A percentile compares a stretch with the other conserved stretches of the same genome.
phyloP scores from a whole-genome alignment of 2,329 filamentous ascomycete species.

The Akanthomyces lecanii region DNA sequence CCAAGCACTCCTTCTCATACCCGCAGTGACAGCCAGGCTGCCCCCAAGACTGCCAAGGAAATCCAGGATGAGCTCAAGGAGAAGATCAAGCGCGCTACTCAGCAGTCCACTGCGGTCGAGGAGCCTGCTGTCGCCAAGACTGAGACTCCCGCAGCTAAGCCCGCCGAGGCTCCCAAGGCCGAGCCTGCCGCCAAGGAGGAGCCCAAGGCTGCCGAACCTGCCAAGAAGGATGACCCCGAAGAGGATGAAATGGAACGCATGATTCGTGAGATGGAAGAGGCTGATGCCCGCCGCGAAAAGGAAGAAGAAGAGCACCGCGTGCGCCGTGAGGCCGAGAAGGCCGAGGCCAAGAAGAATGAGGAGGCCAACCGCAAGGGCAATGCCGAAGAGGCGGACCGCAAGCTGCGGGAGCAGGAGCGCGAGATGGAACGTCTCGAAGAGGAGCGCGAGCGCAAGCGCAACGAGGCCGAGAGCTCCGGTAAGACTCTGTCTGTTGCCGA shows the following conservation, averaged over 20 bases:
- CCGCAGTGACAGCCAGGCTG: slow-evolving; percentile 65
- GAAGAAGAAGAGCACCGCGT: slow-evolving; percentile 45
- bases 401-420: slow-evolving; percentile 67
- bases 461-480: slow-evolving; percentile 45
- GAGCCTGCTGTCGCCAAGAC: slow-evolving; percentile 26
- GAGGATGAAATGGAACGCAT: slow-evolving; percentile 58
- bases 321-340: slow-evolving; percentile 42
- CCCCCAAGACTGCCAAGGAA: slow-evolving; percentile 72
- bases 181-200: slow-evolving; percentile 33
- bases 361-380: slow-evolving; percentile 40
- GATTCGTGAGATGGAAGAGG: slow-evolving; percentile 59
- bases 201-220: slow-evolving; percentile 27
- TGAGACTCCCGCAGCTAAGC: slow-evolving; percentile 28
- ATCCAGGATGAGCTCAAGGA: slow-evolving; percentile 78
- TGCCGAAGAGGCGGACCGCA: slow-evolving; percentile 56
- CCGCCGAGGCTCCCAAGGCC: slow-evolving; percentile 30
- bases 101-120: slow-evolving; percentile 29
- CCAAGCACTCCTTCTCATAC: slow-evolving; percentile 63
- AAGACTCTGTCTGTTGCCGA: slow-evolving; percentile 50
- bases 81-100: slow-evolving; percentile 64
- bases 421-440: slow-evolving; percentile 72
- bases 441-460: slow-evolving; percentile 58
- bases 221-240: slow-evolving; percentile 35
- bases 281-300: slow-evolving; percentile 46
- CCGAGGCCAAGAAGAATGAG: slow-evolving; percentile 47